These are phyloP conservation scores for Solanum dulcamara DNA, from an alignment of 257 asterid genomes.

Conservation along the genomic window DNA sequence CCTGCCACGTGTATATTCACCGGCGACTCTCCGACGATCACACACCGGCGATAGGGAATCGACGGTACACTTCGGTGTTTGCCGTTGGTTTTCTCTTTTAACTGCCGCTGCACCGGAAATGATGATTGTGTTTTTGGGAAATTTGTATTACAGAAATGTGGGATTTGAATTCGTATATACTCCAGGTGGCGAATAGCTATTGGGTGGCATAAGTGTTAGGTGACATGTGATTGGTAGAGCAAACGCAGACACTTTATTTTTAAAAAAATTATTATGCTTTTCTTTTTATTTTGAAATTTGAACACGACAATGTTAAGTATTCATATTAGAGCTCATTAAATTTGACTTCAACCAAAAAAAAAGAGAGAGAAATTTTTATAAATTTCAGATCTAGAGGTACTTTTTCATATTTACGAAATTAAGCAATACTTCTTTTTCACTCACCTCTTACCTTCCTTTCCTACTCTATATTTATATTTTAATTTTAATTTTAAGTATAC, in stretches of 20 bases:
- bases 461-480: too few relatives aligned
- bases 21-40: constrained; percentile 3
- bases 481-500: too few relatives aligned
- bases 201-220: constrained; percentile 17
- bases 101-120: not conserved
- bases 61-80: not conserved
- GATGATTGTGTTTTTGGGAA: not conserved
- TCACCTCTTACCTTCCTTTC: too few relatives aligned
- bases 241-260: constrained; percentile 6
- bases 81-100: not conserved
- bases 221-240: constrained; percentile 37
- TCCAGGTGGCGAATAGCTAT: constrained; percentile 29
- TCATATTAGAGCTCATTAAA: too few relatives aligned
- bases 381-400: too few relatives aligned
- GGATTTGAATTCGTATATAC: constrained; percentile 15
- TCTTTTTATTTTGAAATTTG: too few relatives aligned
- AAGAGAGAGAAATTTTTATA: too few relatives aligned
- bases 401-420: too few relatives aligned
- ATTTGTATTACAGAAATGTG: not conserved
- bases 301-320: too few relatives aligned
- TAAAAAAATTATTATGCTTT: not conserved
- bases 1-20: not conserved
- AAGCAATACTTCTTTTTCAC: too few relatives aligned
- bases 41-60: not conserved
- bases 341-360: too few relatives aligned